Percentiles rank a stretch among this genome's conserved stretches.
Conservation (phyloP, 306 rosid genomes). For the Crotalaria pallida region DNA sequence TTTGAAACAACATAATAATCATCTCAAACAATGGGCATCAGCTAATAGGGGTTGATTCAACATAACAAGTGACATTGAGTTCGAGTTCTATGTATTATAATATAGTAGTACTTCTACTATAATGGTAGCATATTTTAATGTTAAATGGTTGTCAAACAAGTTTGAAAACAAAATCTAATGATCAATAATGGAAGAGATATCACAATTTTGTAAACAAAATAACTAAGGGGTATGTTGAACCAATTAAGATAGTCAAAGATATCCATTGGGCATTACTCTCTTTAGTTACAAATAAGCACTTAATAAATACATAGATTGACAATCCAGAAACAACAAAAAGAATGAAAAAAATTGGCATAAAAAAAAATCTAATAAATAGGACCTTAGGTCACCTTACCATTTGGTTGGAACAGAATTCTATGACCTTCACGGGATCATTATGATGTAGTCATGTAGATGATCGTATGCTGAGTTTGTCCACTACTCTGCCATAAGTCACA, state of each 20-base stretch:
- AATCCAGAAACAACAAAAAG: neutral
- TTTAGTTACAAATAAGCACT: neutral
- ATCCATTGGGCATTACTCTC: neutral
- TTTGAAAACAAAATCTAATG: neutral
- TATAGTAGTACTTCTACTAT: neutral
- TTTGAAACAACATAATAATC: neutral
- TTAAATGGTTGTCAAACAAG: neutral
- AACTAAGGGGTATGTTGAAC: neutral
- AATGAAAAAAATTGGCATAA: neutral
- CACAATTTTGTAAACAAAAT: neutral
- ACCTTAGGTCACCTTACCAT: neutral
- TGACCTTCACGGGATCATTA: conserved; percentile 7
- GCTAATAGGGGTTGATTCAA: too few species aligned
- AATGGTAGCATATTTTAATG: neutral
- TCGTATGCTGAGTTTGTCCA: conserved; percentile 15
- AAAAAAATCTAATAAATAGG: neutral
- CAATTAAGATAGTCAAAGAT: neutral
- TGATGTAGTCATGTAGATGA: conserved; percentile 9
- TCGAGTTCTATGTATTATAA: too few species aligned
- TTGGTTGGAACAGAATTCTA: neutral
- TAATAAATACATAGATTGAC: neutral
- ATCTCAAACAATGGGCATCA: neutral
- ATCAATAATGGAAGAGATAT: neutral
- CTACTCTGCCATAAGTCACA: neutral
- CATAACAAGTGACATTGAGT: too few species aligned